Base-by-base conservation (phyloP, 306 rosid species). In the Lathyrus sativus region DNA sequence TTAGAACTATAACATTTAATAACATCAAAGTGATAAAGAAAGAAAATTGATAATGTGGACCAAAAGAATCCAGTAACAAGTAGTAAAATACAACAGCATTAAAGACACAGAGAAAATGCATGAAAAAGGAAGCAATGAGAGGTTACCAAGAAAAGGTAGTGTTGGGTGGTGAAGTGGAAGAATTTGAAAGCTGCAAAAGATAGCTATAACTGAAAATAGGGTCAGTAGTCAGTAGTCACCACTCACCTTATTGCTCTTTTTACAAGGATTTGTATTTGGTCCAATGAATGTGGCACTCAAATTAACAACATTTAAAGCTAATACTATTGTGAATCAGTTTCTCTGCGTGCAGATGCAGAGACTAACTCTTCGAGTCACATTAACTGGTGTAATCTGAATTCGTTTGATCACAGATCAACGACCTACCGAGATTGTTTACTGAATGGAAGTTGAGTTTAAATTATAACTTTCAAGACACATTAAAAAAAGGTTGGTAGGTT, bases 21-120 rank as follows among this genome's bases (percentile, higher is more conserved):
- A 84, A 84, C 90, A 83, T 58, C 57, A 48, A 28, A 56, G 29
- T 69, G 72, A 1, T 53, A 14, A 63, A 69, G 68, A 50, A 73
- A 46, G 70, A 68, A 60, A 24, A 24, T 24, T 24, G 26, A 51
- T 53, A 84, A 78, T 80, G 91, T 68, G 59, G 79, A 58, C 69
- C 33, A 68, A 5, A 7, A 75, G 77, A 64, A 64, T 43, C 26
- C 11, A 45, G 12, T 42, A 9, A 38, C 33, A 46, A 22, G 24
- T 22, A 22, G 1, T 19, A 68, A 19, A 19, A 31, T 50, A 65
- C 67, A 49, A 22, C 29, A 74, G 38, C 31, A 61, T 42, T n/a
- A 51, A 65, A 66, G 17, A 24, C 75, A 24, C 75, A 63, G 63
- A 48, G 39, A 46, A 15, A 46, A 68, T 56, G 48, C 69, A 53